phyloP scores from a whole-genome alignment of 176 grass and related monocot species.

The Dendrocalamus sinicus region DNA sequence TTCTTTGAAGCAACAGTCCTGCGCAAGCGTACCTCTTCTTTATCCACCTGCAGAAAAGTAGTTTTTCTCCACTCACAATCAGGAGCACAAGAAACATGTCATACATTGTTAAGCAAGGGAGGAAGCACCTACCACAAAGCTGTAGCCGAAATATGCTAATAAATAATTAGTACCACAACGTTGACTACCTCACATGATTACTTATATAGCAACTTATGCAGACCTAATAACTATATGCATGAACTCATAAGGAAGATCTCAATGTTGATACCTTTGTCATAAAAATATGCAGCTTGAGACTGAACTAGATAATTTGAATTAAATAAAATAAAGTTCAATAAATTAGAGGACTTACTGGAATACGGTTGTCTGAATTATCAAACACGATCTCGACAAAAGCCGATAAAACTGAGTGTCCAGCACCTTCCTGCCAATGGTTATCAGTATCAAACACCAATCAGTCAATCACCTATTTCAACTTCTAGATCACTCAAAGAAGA shows the following conservation, averaged over 20 bases:
- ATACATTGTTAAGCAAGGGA: conserved; percentile 15
- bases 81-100: conserved; percentile 13
- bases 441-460: conserved; percentile 38
- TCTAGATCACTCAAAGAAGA: conserved; percentile 40
- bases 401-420: conserved; percentile 96
- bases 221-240: conserved; percentile 14
- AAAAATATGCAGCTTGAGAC: conserved; percentile 39
- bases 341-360: conserved; percentile 76
- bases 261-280: conserved; percentile 12
- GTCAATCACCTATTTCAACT: conserved; percentile 29
- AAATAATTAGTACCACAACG: not conserved
- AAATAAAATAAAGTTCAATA: conserved; percentile 17
- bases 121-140: conserved; percentile 24
- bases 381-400: conserved; percentile 99
- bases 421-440: conserved; percentile 80
- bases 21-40: conserved; percentile 90
- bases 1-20: conserved; percentile 92
- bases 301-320: conserved; percentile 15
- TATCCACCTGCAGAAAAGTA: conserved; percentile 75
- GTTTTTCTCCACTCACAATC: conserved; percentile 24
- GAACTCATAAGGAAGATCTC: conserved; percentile 16
- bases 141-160: not conserved
- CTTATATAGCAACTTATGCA: not conserved
- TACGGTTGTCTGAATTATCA: conserved; percentile 97
- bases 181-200: conserved; percentile 6